phyloP scores from a whole-genome alignment of 306 rosid species.

The Castanea sativa region DNA sequence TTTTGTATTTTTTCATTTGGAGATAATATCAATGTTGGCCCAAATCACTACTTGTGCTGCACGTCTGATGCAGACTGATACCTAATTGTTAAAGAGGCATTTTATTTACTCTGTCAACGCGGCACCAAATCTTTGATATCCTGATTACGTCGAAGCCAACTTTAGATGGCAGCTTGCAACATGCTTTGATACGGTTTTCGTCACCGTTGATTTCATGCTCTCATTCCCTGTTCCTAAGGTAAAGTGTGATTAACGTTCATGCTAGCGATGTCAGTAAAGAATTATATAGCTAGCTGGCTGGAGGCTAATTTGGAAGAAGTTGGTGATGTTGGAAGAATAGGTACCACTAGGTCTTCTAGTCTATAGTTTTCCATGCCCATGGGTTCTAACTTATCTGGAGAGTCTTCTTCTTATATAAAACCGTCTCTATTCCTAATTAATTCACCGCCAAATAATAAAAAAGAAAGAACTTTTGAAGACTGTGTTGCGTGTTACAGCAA shows the following conservation, averaged over 20 bases:
- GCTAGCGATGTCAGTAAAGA: background rate
- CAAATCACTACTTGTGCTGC: background rate
- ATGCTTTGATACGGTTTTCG: background rate
- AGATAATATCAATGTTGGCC: background rate
- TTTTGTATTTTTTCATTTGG: background rate
- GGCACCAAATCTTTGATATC: background rate
- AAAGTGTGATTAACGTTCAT: background rate
- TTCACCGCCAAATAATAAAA: background rate
- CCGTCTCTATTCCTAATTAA: too few species aligned
- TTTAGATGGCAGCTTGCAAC: background rate
- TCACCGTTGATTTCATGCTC: constrained; percentile 3
- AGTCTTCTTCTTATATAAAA: too few species aligned
- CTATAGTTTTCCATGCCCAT: too few species aligned
- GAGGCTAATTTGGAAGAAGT: too few species aligned
- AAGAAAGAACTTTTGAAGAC: background rate
- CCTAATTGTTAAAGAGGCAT: constrained; percentile 2
- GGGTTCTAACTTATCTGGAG: too few species aligned
- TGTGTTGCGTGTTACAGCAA: background rate
- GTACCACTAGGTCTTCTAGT: too few species aligned
- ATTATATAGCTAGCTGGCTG: background rate
- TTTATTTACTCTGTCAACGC: background rate
- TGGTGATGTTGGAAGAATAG: too few species aligned
- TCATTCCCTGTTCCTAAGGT: too few species aligned
- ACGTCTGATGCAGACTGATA: constrained; percentile 8
- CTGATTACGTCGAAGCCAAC: background rate